Percentiles rank a stretch among this genome's conserved stretches.
Evolutionary conservation across 1,139 yeast genomes (phyloP).

Genomic region (Kodamaea ohmeri): DNA sequence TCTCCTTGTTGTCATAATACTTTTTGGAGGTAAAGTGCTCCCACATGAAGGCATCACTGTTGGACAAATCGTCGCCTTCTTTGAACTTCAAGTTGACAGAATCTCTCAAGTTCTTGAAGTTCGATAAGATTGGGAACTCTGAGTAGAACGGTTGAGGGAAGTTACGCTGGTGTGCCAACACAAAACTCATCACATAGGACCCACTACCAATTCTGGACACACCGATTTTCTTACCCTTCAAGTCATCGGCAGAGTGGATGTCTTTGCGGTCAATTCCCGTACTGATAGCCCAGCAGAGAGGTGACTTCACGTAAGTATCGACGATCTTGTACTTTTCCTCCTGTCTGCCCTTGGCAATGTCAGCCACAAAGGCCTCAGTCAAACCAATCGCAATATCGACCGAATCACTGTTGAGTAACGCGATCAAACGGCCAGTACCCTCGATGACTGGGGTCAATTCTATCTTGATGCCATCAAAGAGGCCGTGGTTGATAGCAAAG

Average conservation of each 20-base stretch:
- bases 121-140: conserved; percentile 58
- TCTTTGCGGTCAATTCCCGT: conserved; percentile 66
- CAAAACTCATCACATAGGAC: conserved; percentile 87
- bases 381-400: conserved; percentile 82
- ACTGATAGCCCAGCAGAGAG: conserved; percentile 87
- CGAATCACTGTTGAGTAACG: conserved; percentile 59
- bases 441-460: conserved; percentile 75
- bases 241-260: conserved; percentile 46
- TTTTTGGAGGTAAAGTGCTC: conserved; percentile 86
- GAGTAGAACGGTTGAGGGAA: conserved; percentile 47
- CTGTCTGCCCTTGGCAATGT: conserved; percentile 65
- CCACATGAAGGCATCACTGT: conserved; percentile 92
- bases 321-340: conserved; percentile 65
- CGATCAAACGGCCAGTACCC: conserved; percentile 86
- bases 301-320: conserved; percentile 83
- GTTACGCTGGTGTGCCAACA: conserved; percentile 60
- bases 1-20: conserved; percentile 76
- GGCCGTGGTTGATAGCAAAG: conserved; percentile 55
- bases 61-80: conserved; percentile 21
- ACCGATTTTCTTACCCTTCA: conserved; percentile 65
- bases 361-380: conserved; percentile 88
- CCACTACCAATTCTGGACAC: conserved; percentile 92
- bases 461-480: conserved; percentile 48
- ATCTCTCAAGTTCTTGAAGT: conserved; percentile 72
- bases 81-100: conserved; percentile 60